phyloP scores from a whole-genome alignment of 768 basidiomycete genomes.

The Phanerodontia chrysosporium region DNA sequence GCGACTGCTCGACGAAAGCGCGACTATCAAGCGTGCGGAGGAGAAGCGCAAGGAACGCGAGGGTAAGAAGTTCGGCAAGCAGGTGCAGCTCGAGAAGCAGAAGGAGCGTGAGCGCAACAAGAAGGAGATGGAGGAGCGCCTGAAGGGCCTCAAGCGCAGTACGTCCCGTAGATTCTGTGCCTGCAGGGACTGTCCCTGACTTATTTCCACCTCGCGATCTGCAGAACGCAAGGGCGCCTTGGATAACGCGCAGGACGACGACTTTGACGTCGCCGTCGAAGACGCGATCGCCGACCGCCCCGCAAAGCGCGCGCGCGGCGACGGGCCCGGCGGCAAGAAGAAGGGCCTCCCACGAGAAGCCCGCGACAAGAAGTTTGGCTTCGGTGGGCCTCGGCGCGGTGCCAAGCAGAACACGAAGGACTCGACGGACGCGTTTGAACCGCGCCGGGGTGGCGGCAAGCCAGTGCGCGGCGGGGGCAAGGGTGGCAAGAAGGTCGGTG shows the following conservation, averaged over 20 bases:
- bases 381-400: slow-evolving; percentile 63
- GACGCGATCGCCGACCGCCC: slow-evolving; percentile 79
- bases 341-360: slow-evolving; percentile 46
- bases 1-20: slow-evolving; percentile 81
- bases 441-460: slow-evolving; percentile 31
- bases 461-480: slow-evolving; percentile 29
- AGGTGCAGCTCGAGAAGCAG: slow-evolving; percentile 92
- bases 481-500: slow-evolving; percentile 23
- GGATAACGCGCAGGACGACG: slow-evolving; percentile 58
- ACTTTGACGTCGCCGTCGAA: slow-evolving; percentile 88
- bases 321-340: slow-evolving; percentile 26
- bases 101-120: slow-evolving; percentile 86
- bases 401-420: slow-evolving; percentile 80
- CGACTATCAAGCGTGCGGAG: slow-evolving; percentile 86
- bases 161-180: slow-evolving; percentile 20
- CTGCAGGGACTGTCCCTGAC: background rate
- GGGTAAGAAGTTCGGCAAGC: slow-evolving; percentile 97
- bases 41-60: slow-evolving; percentile 89
- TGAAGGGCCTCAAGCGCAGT: slow-evolving; percentile 91
- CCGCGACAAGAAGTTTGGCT: slow-evolving; percentile 80
- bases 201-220: background rate
- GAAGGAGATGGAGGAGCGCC: slow-evolving; percentile 86
- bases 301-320: slow-evolving; percentile 46
- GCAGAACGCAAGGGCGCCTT: slow-evolving; percentile 82
- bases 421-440: slow-evolving; percentile 72